These are phyloP conservation scores for Thermochaetoides thermophila DNA, from an alignment of 495 filamentous ascomycete species.

Conservation along the genomic window DNA sequence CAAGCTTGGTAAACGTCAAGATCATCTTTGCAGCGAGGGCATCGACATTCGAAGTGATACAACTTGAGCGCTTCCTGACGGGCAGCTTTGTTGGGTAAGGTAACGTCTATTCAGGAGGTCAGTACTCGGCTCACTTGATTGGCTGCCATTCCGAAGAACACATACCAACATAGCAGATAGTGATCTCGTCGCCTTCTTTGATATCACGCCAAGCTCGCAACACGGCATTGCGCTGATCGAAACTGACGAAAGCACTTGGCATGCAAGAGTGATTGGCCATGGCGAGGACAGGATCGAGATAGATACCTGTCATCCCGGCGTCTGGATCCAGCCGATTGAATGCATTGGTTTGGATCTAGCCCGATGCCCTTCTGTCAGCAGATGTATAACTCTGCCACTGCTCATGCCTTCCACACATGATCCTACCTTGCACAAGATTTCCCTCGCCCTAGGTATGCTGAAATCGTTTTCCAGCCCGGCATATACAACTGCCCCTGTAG, in stretches of 20 bases:
- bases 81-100: conserved; percentile 13
- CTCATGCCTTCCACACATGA: too few relatives aligned
- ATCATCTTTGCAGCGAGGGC: conserved; percentile 26
- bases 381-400: too few relatives aligned
- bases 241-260: conserved; percentile 35
- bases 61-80: conserved; percentile 21
- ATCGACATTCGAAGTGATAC: conserved; percentile 31
- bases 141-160: too few relatives aligned
- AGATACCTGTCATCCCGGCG: conserved; percentile 24
- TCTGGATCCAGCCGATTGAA: conserved; percentile 29
- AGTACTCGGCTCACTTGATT: not conserved
- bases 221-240: conserved; percentile 26
- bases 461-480: conserved; percentile 13
- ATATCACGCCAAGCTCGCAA: conserved; percentile 27
- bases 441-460: conserved; percentile 18
- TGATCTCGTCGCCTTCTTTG: conserved; percentile 31
- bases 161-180: conserved; percentile 37
- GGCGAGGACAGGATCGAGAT: conserved; percentile 29
- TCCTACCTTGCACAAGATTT: conserved; percentile 30
- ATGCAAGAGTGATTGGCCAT: conserved; percentile 40
- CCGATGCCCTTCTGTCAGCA: conserved; percentile 4
- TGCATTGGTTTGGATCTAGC: conserved; percentile 35
- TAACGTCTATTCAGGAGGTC: conserved; percentile 17
- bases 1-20: conserved; percentile 31
- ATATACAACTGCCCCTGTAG: conserved; percentile 27